Percentiles rank a stretch among this genome's conserved stretches.
Evolutionary conservation across 1,139 yeast genomes (phyloP).

Genomic region (Saccharomyces pastorianus): DNA sequence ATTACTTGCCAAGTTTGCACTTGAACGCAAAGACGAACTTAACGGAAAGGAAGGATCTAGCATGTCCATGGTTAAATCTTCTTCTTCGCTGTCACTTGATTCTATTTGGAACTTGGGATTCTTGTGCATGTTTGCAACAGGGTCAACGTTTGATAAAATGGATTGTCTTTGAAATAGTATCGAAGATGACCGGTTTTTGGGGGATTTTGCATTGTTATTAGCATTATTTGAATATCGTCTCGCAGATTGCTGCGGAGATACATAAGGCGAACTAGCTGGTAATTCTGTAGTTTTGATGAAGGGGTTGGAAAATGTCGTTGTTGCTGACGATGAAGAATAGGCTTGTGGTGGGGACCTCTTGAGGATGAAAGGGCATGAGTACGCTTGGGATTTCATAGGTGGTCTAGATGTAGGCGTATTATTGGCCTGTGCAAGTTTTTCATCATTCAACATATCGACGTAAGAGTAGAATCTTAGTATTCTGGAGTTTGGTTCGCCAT

Average conservation of each 20-base stretch:
- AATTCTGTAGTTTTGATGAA: slow-evolving; percentile 12
- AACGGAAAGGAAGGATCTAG: neutral
- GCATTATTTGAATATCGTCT: slow-evolving; percentile 10
- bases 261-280: slow-evolving; percentile 6
- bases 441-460: slow-evolving; percentile 68
- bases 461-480: slow-evolving; percentile 60
- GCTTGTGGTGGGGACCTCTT: slow-evolving; percentile 12
- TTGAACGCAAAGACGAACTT: neutral
- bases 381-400: slow-evolving; percentile 31
- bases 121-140: neutral
- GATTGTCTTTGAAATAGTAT: neutral
- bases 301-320: slow-evolving; percentile 16
- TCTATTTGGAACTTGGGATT: neutral
- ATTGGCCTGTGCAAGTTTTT: slow-evolving; percentile 41
- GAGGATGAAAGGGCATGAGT: slow-evolving; percentile 1
- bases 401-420: slow-evolving; percentile 36
- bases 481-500: neutral
- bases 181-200: neutral
- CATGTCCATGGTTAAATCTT: slow-evolving; percentile 4
- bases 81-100: slow-evolving; percentile 5
- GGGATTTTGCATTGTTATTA: slow-evolving; percentile 2
- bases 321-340: slow-evolving; percentile 9
- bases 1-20: neutral
- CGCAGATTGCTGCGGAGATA: slow-evolving; percentile 4
- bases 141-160: neutral